Percentiles rank a stretch among this genome's conserved stretches.
Evolutionary conservation across 1,284 basidiomycete genomes (phyloP).

Genomic region (Trichosporon coremiiforme): DNA sequence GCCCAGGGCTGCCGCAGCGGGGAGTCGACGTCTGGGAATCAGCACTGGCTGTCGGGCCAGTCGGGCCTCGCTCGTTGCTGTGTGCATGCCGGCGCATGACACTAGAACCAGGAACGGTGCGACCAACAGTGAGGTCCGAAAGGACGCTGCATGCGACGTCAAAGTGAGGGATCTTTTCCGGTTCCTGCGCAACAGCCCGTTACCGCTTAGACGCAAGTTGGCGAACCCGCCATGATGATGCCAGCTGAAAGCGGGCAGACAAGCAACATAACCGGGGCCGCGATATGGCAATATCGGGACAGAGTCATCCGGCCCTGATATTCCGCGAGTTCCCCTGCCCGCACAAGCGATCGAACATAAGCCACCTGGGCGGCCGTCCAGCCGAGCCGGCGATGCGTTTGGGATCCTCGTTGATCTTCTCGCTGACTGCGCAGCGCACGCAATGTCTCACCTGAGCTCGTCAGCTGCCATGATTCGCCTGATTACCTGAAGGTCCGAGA

Average conservation of each 20-base stretch:
- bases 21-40: conserved; percentile 15
- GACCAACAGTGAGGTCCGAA: background rate
- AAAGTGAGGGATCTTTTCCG: background rate
- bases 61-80: conserved; percentile 2
- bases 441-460: conserved; percentile 1
- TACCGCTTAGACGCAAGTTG: background rate
- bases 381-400: background rate
- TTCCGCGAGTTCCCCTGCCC: background rate
- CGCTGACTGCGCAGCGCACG: background rate
- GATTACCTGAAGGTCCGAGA: background rate
- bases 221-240: no score
- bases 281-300: background rate
- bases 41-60: background rate
- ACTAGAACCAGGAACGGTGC: background rate
- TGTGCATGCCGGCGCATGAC: background rate
- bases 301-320: conserved; percentile 3
- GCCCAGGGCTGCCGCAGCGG: background rate
- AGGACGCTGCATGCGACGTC: background rate
- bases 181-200: background rate
- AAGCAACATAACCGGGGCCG: background rate
- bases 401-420: background rate
- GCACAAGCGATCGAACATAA: background rate
- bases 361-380: no score
- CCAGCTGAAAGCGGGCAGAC: no score
- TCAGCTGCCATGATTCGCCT: background rate